These are phyloP conservation scores for Physcomitrium patens DNA, from an alignment of 225 moss, liverwort and hornwort genomes.

Conservation along the genomic window DNA sequence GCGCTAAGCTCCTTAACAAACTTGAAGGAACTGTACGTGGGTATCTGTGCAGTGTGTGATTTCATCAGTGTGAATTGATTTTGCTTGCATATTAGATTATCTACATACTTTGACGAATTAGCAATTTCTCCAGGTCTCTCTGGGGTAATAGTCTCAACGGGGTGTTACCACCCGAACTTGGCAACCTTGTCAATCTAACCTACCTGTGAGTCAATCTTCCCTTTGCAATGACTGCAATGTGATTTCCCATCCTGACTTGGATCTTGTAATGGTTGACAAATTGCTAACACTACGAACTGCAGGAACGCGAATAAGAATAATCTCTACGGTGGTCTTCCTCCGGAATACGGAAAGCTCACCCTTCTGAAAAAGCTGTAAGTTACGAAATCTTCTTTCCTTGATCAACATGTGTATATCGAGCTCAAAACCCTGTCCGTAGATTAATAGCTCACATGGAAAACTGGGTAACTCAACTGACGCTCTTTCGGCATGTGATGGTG, in stretches of 20 bases:
- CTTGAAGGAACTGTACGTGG: slow-evolving; percentile 47
- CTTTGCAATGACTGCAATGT: not conserved
- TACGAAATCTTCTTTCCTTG: too few species aligned
- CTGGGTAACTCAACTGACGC: too few species aligned
- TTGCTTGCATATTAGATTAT: not conserved
- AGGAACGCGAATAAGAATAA: slow-evolving; percentile 40
- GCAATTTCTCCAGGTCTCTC: slow-evolving; percentile 33
- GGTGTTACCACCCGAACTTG: slow-evolving; percentile 36
- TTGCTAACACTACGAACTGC: slow-evolving; percentile 20
- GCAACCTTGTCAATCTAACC: slow-evolving; percentile 41
- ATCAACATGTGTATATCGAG: too few species aligned
- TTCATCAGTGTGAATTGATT: not conserved
- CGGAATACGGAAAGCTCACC: too few species aligned
- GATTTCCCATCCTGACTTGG: not conserved
- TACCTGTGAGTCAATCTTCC: slow-evolving; percentile 38
- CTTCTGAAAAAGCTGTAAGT: too few species aligned
- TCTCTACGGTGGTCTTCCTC: too few species aligned
- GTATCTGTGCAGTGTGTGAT: not conserved
- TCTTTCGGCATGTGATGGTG: too few species aligned
- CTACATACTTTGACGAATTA: not conserved
- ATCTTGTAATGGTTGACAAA: not conserved
- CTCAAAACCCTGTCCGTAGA: too few species aligned
- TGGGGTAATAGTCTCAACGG: slow-evolving; percentile 46
- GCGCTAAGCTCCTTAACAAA: slow-evolving; percentile 34
- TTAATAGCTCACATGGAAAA: too few species aligned